phyloP scores from a whole-genome alignment of 495 filamentous ascomycete genomes.

The Astrothelium subdiscretum region DNA sequence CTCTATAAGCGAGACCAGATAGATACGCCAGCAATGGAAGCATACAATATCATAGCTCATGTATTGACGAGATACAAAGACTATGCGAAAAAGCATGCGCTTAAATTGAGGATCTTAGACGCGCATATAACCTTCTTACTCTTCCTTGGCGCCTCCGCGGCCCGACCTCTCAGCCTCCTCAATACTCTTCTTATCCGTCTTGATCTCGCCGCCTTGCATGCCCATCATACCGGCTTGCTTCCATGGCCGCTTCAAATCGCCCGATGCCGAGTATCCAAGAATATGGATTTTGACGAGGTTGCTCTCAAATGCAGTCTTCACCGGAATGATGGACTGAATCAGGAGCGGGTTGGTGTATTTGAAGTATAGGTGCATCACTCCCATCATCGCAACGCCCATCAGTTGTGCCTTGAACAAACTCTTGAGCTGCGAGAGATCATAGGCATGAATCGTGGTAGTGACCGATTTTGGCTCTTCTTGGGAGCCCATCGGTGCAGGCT shows the following conservation, averaged over 20 bases:
- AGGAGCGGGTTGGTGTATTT: conserved; percentile 98
- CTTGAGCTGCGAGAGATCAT: conserved; percentile 78
- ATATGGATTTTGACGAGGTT: conserved; percentile 94
- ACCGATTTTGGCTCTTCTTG: conserved; percentile 87
- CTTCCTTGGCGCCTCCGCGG: conserved; percentile 32
- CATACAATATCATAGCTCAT: too few relatives aligned
- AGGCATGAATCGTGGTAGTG: conserved; percentile 88
- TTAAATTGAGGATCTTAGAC: too few relatives aligned
- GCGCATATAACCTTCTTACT: too few relatives aligned
- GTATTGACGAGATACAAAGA: too few relatives aligned
- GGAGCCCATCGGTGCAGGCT: conserved; percentile 84
- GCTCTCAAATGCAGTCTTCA: conserved; percentile 88
- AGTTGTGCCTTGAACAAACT: conserved; percentile 72
- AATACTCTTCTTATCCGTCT: conserved; percentile 94
- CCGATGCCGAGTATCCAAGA: conserved; percentile 76
- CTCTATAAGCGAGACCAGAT: not conserved
- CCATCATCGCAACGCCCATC: conserved; percentile 97
- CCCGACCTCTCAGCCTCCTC: conserved; percentile 31
- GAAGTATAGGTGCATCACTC: conserved; percentile 95
- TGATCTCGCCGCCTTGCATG: conserved; percentile 65
- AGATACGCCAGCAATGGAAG: too few relatives aligned
- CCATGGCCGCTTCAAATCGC: conserved; percentile 91
- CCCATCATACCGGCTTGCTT: conserved; percentile 59
- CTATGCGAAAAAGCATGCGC: too few relatives aligned
- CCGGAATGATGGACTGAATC: conserved; percentile 95